Evolutionary conservation across 306 rosid genomes (phyloP), one percentile per base, ranked within the genome.

Genomic region (Vigna hirtella): DNA sequence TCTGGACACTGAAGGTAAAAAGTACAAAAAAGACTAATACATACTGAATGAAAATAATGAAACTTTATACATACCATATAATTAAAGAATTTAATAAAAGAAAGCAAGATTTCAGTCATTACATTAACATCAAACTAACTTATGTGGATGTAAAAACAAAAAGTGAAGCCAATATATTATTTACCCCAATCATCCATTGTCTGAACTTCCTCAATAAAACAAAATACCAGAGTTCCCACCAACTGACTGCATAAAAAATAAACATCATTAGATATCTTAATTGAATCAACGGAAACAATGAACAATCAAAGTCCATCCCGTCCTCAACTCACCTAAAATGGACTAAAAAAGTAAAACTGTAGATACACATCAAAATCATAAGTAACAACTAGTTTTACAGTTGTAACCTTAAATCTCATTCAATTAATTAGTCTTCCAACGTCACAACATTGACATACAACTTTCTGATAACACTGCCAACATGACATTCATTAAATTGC

Each of bases 181-280:
- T 26, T 88, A 91, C 97, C 97, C 97, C 92, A 91, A 70, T 88
- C 92, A 69, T 89, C 97, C 97, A 91, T 90, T 81, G 6, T 56
- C 3, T 68, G 65, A 40, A 55, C 73, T 77, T 36, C 5, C 51
- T 77, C 50, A 36, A 59, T 12, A 72, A 77, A 70, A 47, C 43
- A 34, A 59, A 77, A 66, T 4, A 61, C 34, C 43, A 43, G 76
- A 57, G 43, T 79, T 30, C 16, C 80, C 42, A 70, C 43, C 48
- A 42, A 51, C 47, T 6, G n/a, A 55, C 79, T 80, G 83, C 82
- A 77, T 20, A 6, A 38, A 62, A 14, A 70, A 64, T 10, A 40
- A 78, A 55, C 17, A 2, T 7, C 0, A 57, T 83, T 66, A 71
- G 49, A 59, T 36, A 75, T 43, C 36, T 38, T 20, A 43, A 74